Base-by-base conservation (phyloP, 257 asterid species). In the Solanum clarkiae region DNA sequence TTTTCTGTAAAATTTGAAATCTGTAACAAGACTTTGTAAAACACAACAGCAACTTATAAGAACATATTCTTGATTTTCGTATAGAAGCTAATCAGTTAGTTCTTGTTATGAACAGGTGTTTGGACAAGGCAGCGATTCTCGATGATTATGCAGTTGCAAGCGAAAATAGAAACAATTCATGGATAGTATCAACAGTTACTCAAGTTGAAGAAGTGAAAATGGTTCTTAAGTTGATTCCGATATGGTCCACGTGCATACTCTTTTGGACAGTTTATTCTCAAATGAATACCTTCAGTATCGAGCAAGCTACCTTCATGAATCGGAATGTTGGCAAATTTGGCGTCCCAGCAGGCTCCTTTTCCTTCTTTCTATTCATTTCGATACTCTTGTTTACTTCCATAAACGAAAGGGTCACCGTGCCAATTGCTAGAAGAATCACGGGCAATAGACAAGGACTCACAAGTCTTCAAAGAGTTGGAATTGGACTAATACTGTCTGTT, bases 191-290 rank as follows among this genome's bases (percentile, higher is more conserved):
- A 10, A 92, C 97, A 2, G 94, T 95, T 4, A 92, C 93, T 0
- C 93, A 93, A 81, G 97, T 94, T 0, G 99, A 93, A 87, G 98
- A 95, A 88, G 97, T 95, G 81, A 95, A 95, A 74, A 92, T 93
- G 97, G 95, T 95, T 4, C 54, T 90, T n/a, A 93, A 89, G 90
- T 95, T 95, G 47, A 89, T 95, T 56, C 99, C 98, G 10, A 92
- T 95, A 83, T 95, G 98, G 98, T 92, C 94, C 5, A 94, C 98
- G 0, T 91, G 94, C 88, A 95, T 95, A n/a, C 96, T 92, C 32
- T 94, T 95, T 88, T 94, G 98, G 98, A 94, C 98, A 18, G 93
- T 94, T 1, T 95, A 94, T 90, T 94, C 98, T 53, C 98, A 95
- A 51, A 94, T 95, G 98, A 94, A 89, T 85, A 95, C 98, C 18